Evolutionary conservation across 2,329 filamentous ascomycete species (phyloP).

Genomic region (Xylaria multiplex): DNA sequence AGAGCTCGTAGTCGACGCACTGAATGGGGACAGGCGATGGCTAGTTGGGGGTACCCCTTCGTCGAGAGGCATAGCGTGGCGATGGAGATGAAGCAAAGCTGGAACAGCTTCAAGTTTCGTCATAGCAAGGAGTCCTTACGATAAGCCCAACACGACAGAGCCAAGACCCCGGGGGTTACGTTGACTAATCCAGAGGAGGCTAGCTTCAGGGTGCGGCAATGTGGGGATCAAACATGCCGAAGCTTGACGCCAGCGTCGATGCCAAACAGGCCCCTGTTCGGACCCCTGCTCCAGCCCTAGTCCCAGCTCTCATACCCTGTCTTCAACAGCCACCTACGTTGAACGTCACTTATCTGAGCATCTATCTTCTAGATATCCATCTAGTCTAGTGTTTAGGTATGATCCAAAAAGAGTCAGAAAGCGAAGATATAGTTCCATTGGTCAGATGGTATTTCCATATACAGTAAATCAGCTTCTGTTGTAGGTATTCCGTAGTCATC

Average conservation of each 20-base stretch:
- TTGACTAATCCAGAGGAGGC: constrained; percentile 33
- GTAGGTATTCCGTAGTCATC: not conserved
- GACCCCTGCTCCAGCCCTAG: not conserved
- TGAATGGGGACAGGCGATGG: not conserved
- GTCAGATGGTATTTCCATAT: not conserved
- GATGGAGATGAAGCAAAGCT: constrained; percentile 58
- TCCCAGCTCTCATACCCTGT: not conserved
- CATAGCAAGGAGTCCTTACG: constrained; percentile 41
- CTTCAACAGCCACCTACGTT: not conserved
- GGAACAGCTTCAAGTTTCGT: constrained; percentile 60
- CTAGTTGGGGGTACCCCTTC: constrained; percentile 16
- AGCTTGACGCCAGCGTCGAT: constrained; percentile 16
- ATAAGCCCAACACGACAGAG: constrained; percentile 45
- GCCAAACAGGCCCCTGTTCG: constrained; percentile 27
- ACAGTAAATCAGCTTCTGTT: too few species aligned
- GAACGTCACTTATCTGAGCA: constrained; percentile 4
- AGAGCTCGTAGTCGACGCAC: not conserved
- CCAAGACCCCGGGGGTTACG: constrained; percentile 25
- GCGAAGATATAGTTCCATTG: not conserved
- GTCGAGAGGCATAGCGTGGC: constrained; percentile 42
- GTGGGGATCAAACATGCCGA: constrained; percentile 41
- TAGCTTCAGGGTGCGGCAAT: constrained; percentile 39
- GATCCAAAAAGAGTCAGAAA: not conserved
- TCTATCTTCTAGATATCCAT: constrained; percentile 13
- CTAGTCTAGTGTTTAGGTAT: too few species aligned